Base-by-base conservation (phyloP, 2,329 filamentous ascomycete species). In the Talaromyces funiculosus region DNA sequence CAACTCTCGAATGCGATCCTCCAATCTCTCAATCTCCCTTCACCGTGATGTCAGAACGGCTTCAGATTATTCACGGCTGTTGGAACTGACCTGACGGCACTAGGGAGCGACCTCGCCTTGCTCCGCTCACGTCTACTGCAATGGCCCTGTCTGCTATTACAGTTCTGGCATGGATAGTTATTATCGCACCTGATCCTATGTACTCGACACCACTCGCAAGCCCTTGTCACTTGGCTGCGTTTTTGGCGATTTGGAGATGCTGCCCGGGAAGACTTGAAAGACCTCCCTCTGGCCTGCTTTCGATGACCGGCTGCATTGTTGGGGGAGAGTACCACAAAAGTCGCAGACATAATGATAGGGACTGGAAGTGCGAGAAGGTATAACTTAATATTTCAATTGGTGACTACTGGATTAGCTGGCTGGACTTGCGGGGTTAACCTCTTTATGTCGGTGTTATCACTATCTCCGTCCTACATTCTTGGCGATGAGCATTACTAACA, bases 1-100 rank as follows among this genome's bases (percentile, higher is more conserved):
- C 1, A 75, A 62, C 29, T 74, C 67, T 40, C 67, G 62, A n/a
- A 75, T 64, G 18, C 67, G 70, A 37, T 71, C 66, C 59, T 70
- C 72, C 54, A 79, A 62, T 10, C 70, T 68, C 29, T 67, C 66
- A 24, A 70, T 67, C 38, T 70, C 66, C 29, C 43, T 47, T 18
- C 14, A 26, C 9, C 2, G 9, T 6, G 4, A n/a, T 26, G 14
- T 47, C 12, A 26, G 16, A 8, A 26, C 12, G 29, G 43, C 43
- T 47, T 47, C 43, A n/a, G 22, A 4, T 8, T 16, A 14, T 3
- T 16, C 24, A 24, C 20, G 42, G 22, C 12, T 12, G 20, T 6
- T 45, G 20, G 22, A 45, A 45, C 43, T n/a, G 24, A 47, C 49
- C 58, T 60, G 38, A 60, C 18, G 14, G 58, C 58, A 37, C 42